These are phyloP conservation scores for Didymella pinodella DNA, from an alignment of 2,329 filamentous ascomycete species.

Conservation along the genomic window DNA sequence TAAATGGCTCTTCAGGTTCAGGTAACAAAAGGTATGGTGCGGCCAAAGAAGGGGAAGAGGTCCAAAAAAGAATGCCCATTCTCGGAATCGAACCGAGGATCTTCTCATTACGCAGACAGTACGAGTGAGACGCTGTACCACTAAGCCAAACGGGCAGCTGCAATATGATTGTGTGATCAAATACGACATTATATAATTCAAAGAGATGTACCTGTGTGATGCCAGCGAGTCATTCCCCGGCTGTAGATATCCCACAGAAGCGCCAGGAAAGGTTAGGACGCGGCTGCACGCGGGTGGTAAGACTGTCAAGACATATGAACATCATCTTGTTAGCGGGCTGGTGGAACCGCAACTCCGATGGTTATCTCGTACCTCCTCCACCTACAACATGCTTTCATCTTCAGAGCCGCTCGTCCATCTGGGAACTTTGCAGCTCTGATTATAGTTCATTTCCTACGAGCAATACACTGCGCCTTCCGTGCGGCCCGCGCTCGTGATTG, in stretches of 20 bases:
- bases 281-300: background rate
- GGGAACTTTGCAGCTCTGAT: background rate
- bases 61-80: constrained; percentile 14
- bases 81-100: constrained; percentile 29
- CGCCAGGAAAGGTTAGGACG: too few species aligned
- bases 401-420: background rate
- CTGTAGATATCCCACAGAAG: background rate
- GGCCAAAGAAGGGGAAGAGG: background rate
- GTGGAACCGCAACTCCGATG: background rate
- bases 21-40: too few species aligned
- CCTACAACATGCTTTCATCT: background rate
- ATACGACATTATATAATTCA: too few species aligned
- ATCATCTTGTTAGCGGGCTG: background rate
- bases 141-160: constrained; percentile 24
- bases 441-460: background rate
- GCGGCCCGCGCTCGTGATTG: background rate
- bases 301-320: background rate
- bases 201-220: too few species aligned
- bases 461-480: background rate
- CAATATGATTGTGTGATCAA: rapidly evolving
- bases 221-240: too few species aligned
- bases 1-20: too few species aligned
- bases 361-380: background rate
- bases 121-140: constrained; percentile 29
- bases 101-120: constrained; percentile 18